Base-by-base conservation (phyloP, 1,284 basidiomycete species). In the Marasmius sp. region DNA sequence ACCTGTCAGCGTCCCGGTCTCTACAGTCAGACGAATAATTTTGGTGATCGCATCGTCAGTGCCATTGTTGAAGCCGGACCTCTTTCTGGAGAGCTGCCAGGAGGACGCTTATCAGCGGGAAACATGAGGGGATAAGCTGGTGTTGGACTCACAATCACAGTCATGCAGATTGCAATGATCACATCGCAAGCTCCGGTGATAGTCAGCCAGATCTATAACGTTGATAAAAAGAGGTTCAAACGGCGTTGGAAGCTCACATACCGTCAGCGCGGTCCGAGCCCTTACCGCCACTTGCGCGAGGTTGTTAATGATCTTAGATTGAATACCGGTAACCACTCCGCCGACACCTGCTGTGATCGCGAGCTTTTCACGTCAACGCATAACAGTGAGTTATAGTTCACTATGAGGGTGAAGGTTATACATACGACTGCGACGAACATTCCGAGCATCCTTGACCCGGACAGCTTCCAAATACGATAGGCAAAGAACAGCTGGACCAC, bases 401-500 rank as follows among this genome's bases (percentile, higher is more conserved):
- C 45, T 18, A 27, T 27, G 27, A 27, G 27, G 27, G 45, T 18
- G 20, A 47, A 12, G 20, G 7, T 3, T 14, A 2, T 43, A 18
- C n/a, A 47, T 60, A 48, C 62, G 27, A n/a, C 50, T 52, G 51
- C 16, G 36, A 49, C 51, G n/a, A 16, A 18, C 3, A 6, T 12
- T 10, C 27, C 66, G 51, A 70, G 27, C 6, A 51, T n/a, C 51
- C 58, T 66, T 34, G 60, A 65, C 57, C 63, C 62, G 2, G 67
- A 71, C 8, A 71, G 63, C 10, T 66, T 57, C 27, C 65, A 60
- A 14, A 71, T 66, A 12, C 69, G 68, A 41, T 67, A 66, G 12
- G 69, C 68, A 61, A 70, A 70, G 22, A 65, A 71, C 5, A 33
- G 49, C 54, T 55, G 39, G 33, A 52, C 41, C 47, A 65, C 16